Percentiles rank a stretch among this genome's conserved stretches.
These are phyloP conservation scores for Ophiostoma australiae DNA, from an alignment of 2,329 filamentous ascomycete genomes.

Conservation along the genomic window DNA sequence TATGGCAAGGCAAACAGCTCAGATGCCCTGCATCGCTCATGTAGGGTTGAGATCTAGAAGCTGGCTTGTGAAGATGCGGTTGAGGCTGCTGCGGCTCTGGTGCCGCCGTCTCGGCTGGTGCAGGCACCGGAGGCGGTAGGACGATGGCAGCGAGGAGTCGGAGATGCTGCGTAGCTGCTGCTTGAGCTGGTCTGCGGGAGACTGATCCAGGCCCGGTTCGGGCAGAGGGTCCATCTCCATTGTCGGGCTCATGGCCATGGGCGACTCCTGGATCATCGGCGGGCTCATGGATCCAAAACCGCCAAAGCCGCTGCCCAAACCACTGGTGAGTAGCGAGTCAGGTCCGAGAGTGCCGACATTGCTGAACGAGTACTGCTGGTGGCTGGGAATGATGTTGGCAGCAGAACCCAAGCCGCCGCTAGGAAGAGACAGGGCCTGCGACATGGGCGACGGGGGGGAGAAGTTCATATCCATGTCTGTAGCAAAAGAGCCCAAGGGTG, in stretches of 20 bases:
- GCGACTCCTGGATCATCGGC: slow-evolving; percentile 25
- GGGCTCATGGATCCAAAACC: slow-evolving; percentile 27
- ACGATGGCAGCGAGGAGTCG: slow-evolving; percentile 30
- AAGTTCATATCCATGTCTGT: slow-evolving; percentile 29
- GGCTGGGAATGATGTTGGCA: slow-evolving; percentile 25
- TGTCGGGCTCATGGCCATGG: slow-evolving; percentile 18
- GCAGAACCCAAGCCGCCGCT: slow-evolving; percentile 22
- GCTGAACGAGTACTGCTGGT: slow-evolving; percentile 25
- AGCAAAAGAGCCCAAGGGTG: slow-evolving; percentile 25
- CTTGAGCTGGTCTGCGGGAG: slow-evolving; percentile 30
- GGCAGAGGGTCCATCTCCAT: slow-evolving; percentile 16
- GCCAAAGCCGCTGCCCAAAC: slow-evolving; percentile 11
- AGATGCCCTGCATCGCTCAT: slow-evolving; percentile 11
- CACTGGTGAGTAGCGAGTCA: slow-evolving; percentile 19
- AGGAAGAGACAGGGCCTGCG: slow-evolving; percentile 22
- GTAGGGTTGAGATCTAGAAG: slow-evolving; percentile 30
- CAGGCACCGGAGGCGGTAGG: slow-evolving; percentile 30
- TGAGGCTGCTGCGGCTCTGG: slow-evolving; percentile 31
- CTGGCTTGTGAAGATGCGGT: slow-evolving; percentile 30
- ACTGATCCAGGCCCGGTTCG: slow-evolving; percentile 26
- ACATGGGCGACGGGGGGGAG: slow-evolving; percentile 29
- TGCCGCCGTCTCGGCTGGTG: slow-evolving; percentile 30
- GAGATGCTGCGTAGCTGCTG: slow-evolving; percentile 32
- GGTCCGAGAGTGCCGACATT: slow-evolving; percentile 12
- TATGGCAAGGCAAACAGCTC: background rate